phyloP scores from a whole-genome alignment of 768 basidiomycete genomes.

The Amanita fuliginea region DNA sequence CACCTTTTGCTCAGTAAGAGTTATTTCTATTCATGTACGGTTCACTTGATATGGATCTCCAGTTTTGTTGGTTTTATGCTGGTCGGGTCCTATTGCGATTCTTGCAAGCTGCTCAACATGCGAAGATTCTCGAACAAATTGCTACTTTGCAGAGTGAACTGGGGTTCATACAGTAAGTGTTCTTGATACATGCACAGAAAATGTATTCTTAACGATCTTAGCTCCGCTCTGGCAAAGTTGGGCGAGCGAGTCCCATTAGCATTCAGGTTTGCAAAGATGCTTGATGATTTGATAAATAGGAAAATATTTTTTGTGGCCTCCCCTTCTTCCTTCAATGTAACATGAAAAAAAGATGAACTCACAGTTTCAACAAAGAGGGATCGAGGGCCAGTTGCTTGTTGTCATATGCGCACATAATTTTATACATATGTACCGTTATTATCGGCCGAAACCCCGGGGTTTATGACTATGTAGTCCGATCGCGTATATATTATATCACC shows the following conservation, averaged over 20 bases:
- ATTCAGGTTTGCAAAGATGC: constrained; percentile 45
- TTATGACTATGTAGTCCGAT: no score
- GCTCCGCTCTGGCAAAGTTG: constrained; percentile 47
- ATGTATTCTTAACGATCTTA: constrained; percentile 14
- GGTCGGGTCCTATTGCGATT: constrained; percentile 61
- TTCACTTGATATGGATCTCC: neutral
- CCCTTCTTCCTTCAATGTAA: neutral
- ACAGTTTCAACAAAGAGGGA: neutral
- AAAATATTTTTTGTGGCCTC: constrained; percentile 21
- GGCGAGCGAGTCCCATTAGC: constrained; percentile 62
- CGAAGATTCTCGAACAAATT: constrained; percentile 45
- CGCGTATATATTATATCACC: no score
- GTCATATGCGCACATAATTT: no score
- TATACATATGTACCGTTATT: neutral
- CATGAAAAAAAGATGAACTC: neutral
- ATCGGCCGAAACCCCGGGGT: neutral
- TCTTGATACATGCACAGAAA: neutral
- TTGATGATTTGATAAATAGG: constrained; percentile 33
- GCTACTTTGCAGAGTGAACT: constrained; percentile 50
- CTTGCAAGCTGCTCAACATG: constrained; percentile 50
- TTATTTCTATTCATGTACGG: neutral
- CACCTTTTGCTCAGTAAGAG: constrained; percentile 53
- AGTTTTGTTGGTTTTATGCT: constrained; percentile 64
- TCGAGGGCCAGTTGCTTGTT: neutral
- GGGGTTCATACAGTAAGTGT: constrained; percentile 53